phyloP scores from a whole-genome alignment of 1,284 basidiomycete genomes.

The Irpex rosettiformis region DNA sequence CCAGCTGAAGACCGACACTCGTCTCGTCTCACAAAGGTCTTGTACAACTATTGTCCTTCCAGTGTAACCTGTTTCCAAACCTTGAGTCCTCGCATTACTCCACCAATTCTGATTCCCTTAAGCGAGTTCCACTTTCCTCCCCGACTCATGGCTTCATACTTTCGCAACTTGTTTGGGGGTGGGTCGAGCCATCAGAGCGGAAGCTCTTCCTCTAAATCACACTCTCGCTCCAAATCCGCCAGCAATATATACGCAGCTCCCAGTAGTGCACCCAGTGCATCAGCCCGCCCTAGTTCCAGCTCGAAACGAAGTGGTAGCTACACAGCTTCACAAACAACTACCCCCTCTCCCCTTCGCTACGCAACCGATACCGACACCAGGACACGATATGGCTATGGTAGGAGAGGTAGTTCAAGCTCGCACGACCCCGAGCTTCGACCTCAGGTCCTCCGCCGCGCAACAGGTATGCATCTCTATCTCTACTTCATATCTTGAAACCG shows the following conservation, averaged over 20 bases:
- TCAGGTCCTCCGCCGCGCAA: slow-evolving; percentile 24
- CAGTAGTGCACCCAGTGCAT: slow-evolving; percentile 18
- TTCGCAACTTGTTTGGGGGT: slow-evolving; percentile 35
- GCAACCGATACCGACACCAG: slow-evolving; percentile 27
- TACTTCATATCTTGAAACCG: not conserved
- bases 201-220: slow-evolving; percentile 22
- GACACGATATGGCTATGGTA: slow-evolving; percentile 27
- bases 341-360: slow-evolving; percentile 35
- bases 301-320: slow-evolving; percentile 30
- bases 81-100: not conserved
- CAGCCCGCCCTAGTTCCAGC: slow-evolving; percentile 13
- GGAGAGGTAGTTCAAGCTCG: slow-evolving; percentile 17
- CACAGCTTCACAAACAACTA: slow-evolving; percentile 22
- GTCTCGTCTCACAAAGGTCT: not conserved
- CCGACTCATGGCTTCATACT: slow-evolving; percentile 32
- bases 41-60: not conserved
- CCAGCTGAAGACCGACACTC: not conserved
- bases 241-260: slow-evolving; percentile 23
- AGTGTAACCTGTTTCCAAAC: not conserved
- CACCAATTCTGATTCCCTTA: slow-evolving; percentile 2
- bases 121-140: not conserved
- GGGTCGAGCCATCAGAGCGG: slow-evolving; percentile 18
- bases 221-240: slow-evolving; percentile 29
- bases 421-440: slow-evolving; percentile 23
- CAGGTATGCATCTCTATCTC: slow-evolving; percentile 21